Evolutionary conservation across 768 basidiomycete species (phyloP).

Genomic region (Suillus subaureus): DNA sequence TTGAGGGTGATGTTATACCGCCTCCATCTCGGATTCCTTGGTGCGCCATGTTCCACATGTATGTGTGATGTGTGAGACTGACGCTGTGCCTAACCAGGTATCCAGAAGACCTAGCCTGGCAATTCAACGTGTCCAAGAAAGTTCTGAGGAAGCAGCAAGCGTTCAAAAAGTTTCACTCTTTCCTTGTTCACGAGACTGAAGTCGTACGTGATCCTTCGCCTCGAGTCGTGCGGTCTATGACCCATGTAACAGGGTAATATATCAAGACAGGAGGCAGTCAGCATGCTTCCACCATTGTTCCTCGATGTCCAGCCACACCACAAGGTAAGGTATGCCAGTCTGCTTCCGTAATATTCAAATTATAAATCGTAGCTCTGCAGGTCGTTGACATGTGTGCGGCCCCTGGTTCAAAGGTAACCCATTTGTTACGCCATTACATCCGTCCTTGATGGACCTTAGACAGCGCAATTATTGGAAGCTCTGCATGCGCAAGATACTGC

Average conservation of each 20-base stretch:
- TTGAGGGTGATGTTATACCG: slow-evolving; percentile 74
- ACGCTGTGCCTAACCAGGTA: slow-evolving; percentile 59
- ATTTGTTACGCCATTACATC: neutral
- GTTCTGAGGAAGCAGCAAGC: slow-evolving; percentile 84
- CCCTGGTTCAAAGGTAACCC: slow-evolving; percentile 87
- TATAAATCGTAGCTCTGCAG: slow-evolving; percentile 35
- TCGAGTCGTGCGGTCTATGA: neutral
- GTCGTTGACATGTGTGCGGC: slow-evolving; percentile 99
- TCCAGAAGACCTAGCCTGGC: slow-evolving; percentile 95
- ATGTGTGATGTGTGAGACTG: neutral
- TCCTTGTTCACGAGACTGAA: slow-evolving; percentile 97
- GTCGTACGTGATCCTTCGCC: slow-evolving; percentile 58
- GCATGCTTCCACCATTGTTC: slow-evolving; percentile 97
- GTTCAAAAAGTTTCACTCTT: slow-evolving; percentile 94
- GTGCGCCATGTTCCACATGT: slow-evolving; percentile 41
- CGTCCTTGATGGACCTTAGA: slow-evolving; percentile 45
- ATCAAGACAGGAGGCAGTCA: slow-evolving; percentile 95
- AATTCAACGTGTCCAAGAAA: slow-evolving; percentile 89
- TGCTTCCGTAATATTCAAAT: slow-evolving; percentile 1
- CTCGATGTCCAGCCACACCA: slow-evolving; percentile 95
- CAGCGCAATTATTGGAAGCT: slow-evolving; percentile 94
- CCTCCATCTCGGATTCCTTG: slow-evolving; percentile 87
- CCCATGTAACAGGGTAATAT: slow-evolving; percentile 76
- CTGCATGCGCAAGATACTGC: slow-evolving; percentile 78
- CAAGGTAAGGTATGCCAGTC: slow-evolving; percentile 44